Conservation (phyloP, 306 rosid genomes). For the Astragalus membranaceus region DNA sequence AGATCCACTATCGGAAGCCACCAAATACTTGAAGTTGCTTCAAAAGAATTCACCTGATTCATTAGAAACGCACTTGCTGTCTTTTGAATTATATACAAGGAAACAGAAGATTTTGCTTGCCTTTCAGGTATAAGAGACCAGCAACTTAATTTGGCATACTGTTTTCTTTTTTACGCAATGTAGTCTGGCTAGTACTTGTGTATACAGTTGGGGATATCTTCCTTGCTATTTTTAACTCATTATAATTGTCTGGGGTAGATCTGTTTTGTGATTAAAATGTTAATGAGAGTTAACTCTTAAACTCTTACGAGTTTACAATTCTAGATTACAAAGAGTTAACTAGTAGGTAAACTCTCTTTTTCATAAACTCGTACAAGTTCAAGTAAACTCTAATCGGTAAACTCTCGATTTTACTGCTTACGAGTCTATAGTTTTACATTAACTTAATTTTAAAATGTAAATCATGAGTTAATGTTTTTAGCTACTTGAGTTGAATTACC, state of each 20-base stretch:
- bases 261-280: neutral
- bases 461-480: too few species aligned
- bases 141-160: neutral
- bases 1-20: conserved; percentile 81
- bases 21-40: conserved; percentile 88
- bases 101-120: conserved; percentile 83
- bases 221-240: neutral
- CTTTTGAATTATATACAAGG: conserved; percentile 87
- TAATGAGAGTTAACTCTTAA: neutral
- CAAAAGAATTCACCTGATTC: conserved; percentile 85
- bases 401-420: too few species aligned
- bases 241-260: neutral
- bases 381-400: too few species aligned
- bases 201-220: neutral
- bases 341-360: too few species aligned
- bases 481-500: too few species aligned
- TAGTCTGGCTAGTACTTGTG: neutral
- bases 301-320: too few species aligned
- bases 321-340: too few species aligned
- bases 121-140: conserved; percentile 49
- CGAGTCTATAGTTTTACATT: too few species aligned
- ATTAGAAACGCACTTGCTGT: conserved; percentile 78
- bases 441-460: too few species aligned
- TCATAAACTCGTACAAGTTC: too few species aligned
- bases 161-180: neutral